These are phyloP conservation scores for Hippophae tibetana DNA, from an alignment of 306 rosid species.

Conservation along the genomic window DNA sequence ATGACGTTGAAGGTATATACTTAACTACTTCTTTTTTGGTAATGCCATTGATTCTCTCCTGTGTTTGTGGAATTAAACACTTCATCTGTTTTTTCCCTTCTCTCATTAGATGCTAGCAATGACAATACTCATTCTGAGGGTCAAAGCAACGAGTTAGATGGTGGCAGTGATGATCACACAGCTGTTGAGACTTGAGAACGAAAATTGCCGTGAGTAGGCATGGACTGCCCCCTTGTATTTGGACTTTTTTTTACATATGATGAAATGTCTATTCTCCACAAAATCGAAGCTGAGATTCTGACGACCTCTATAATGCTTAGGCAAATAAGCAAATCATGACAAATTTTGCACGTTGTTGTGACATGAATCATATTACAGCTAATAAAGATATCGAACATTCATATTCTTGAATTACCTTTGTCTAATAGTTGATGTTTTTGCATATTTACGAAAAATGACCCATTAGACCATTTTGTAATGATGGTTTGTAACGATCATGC, in stretches of 20 bases:
- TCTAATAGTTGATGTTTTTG: background rate
- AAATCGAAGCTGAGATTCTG: slow-evolving; percentile 13
- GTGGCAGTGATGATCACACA: background rate
- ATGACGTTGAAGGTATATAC: slow-evolving; percentile 54
- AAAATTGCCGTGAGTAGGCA: background rate
- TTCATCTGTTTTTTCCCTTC: slow-evolving; percentile 9
- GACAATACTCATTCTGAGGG: slow-evolving; percentile 28
- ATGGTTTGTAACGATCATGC: too few species aligned
- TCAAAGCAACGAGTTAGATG: slow-evolving; percentile 24
- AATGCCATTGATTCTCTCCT: background rate
- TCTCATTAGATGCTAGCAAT: slow-evolving; percentile 27
- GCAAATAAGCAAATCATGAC: slow-evolving; percentile 25
- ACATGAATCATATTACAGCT: slow-evolving; percentile 18
- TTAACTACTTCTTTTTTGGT: background rate
- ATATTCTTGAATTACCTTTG: slow-evolving; percentile 3
- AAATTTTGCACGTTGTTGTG: slow-evolving; percentile 27
- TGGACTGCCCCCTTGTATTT: background rate
- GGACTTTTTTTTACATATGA: slow-evolving; percentile 11
- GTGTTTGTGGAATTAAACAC: slow-evolving; percentile 2
- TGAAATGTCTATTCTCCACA: slow-evolving; percentile 18
- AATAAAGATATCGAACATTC: slow-evolving; percentile 9
- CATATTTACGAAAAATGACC: too few species aligned
- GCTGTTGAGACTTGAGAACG: slow-evolving; percentile 9
- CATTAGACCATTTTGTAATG: too few species aligned
- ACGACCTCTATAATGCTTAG: slow-evolving; percentile 19